phyloP scores from a whole-genome alignment of 2,329 filamentous ascomycete genomes.

The Teratosphaeria viscida region DNA sequence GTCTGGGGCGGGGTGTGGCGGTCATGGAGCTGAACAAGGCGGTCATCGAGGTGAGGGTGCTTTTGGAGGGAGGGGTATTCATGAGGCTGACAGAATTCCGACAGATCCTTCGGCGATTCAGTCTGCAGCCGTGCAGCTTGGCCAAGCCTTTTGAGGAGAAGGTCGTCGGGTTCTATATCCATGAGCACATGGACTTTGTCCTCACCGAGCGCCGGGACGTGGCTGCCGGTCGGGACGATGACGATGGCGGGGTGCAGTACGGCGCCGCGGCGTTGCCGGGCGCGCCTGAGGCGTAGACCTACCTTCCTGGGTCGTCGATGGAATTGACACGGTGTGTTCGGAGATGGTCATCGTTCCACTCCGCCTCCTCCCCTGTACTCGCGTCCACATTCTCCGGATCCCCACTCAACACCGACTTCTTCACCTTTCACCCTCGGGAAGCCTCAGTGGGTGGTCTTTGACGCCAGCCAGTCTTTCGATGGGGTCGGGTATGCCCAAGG shows the following conservation, averaged over 20 bases:
- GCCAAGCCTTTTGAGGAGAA: slow-evolving; percentile 28
- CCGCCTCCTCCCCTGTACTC: slow-evolving; percentile 41
- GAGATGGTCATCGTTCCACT: slow-evolving; percentile 27
- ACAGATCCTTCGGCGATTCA: slow-evolving; percentile 27
- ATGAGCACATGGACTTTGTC: slow-evolving; percentile 29
- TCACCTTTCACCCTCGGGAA: slow-evolving; percentile 49
- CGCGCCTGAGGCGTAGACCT: slow-evolving; percentile 11
- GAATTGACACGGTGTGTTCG: too few relatives aligned
- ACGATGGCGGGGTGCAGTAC: not conserved
- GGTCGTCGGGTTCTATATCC: slow-evolving; percentile 28
- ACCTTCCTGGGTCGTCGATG: not conserved
- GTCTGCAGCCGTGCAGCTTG: slow-evolving; percentile 28
- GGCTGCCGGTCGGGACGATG: not conserved
- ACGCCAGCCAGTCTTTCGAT: slow-evolving; percentile 59
- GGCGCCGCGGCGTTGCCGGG: slow-evolving; percentile 17
- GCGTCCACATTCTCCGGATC: slow-evolving; percentile 37
- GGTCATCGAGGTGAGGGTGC: slow-evolving; percentile 25
- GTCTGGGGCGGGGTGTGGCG: slow-evolving; percentile 27
- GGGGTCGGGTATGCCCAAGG: slow-evolving; percentile 58
- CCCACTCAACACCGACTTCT: slow-evolving; percentile 46
- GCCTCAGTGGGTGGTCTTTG: slow-evolving; percentile 40
- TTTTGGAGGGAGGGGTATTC: not conserved
- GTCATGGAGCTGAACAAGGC: slow-evolving; percentile 31
- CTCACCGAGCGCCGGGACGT: slow-evolving; percentile 19
- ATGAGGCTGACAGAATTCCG: not conserved